Percentiles rank a stretch among this genome's conserved stretches.
Evolutionary conservation across 1,139 yeast genomes (phyloP).

Genomic region (Blastobotrys persicus): DNA sequence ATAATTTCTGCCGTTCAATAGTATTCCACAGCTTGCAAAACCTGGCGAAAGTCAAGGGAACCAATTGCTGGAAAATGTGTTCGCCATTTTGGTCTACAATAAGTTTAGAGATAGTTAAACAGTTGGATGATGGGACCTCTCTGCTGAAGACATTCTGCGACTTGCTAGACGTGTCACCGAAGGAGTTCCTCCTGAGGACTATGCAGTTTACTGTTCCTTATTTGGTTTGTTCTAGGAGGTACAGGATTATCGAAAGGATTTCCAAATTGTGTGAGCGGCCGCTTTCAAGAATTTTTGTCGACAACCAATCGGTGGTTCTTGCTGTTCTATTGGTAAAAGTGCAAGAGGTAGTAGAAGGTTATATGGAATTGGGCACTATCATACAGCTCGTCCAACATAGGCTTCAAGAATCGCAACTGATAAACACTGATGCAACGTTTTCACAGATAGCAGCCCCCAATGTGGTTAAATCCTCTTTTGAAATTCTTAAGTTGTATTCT

Average conservation of each 20-base stretch:
- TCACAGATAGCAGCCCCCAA: constrained; percentile 44
- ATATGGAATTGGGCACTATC: constrained; percentile 7
- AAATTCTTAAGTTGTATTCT: constrained; percentile 33
- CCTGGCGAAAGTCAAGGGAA: constrained; percentile 42
- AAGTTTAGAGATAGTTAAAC: constrained; percentile 62
- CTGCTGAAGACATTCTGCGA: constrained; percentile 60
- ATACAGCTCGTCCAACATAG: constrained; percentile 44
- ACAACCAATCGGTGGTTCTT: constrained; percentile 35
- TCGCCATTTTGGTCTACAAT: constrained; percentile 78
- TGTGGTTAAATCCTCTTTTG: constrained; percentile 33
- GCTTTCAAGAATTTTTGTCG: constrained; percentile 5
- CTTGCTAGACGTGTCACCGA: constrained; percentile 58
- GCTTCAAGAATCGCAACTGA: constrained; percentile 51
- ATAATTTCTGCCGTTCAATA: constrained; percentile 60
- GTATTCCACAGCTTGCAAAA: constrained; percentile 57
- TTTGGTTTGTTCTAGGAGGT: constrained; percentile 61
- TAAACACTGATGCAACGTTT: constrained; percentile 36
- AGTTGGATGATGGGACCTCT: constrained; percentile 48
- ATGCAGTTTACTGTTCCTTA: constrained; percentile 75
- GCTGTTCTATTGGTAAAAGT: constrained; percentile 42
- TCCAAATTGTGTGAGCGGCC: constrained; percentile 39
- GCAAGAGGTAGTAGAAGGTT: not conserved
- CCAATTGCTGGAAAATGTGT: constrained; percentile 53
- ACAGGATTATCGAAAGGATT: constrained; percentile 60
- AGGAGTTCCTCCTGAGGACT: constrained; percentile 65